These are phyloP conservation scores for Aspergillus pseudoterreus DNA, from an alignment of 2,329 filamentous ascomycete species.

Conservation along the genomic window DNA sequence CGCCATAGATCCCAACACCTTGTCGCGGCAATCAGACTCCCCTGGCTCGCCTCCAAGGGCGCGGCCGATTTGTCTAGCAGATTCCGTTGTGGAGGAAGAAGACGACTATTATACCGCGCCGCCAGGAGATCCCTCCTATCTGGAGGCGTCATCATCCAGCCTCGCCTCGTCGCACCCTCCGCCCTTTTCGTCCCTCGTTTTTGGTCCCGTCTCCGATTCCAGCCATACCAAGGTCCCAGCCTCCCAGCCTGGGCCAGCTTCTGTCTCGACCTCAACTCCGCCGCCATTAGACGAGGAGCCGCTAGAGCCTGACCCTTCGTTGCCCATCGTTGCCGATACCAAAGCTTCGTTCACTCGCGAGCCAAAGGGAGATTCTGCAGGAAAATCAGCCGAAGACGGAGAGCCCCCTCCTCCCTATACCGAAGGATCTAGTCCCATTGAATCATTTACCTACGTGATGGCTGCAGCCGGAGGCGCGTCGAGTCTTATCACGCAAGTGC, in stretches of 20 bases:
- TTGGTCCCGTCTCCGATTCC: conserved; percentile 41
- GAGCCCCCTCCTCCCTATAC: conserved; percentile 96
- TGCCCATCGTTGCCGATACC: conserved; percentile 65
- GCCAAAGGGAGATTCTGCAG: conserved; percentile 69
- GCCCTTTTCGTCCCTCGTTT: conserved; percentile 63
- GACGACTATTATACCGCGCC: conserved; percentile 38
- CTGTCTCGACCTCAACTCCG: conserved; percentile 49
- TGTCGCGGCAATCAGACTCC: conserved; percentile 29
- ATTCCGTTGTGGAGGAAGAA: conserved; percentile 40
- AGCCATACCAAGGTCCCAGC: conserved; percentile 39
- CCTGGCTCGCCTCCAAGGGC: conserved; percentile 42
- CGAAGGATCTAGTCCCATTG: conserved; percentile 86
- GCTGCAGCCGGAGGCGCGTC: conserved; percentile 92
- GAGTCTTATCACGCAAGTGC: conserved; percentile 99
- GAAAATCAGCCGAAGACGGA: conserved; percentile 71
- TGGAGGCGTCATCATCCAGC: conserved; percentile 43
- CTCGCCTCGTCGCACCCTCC: conserved; percentile 56
- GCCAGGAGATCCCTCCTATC: conserved; percentile 36
- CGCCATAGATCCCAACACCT: conserved; percentile 21
- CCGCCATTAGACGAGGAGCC: conserved; percentile 48
- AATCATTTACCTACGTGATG: conserved; percentile 95
- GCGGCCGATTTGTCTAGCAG: conserved; percentile 35
- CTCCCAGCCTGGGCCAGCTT: conserved; percentile 47
- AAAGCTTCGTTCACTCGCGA: conserved; percentile 81
- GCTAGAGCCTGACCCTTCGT: conserved; percentile 41